Base-by-base conservation (phyloP, 2,329 filamentous ascomycete genomes). In the Colletotrichum somersetense region DNA sequence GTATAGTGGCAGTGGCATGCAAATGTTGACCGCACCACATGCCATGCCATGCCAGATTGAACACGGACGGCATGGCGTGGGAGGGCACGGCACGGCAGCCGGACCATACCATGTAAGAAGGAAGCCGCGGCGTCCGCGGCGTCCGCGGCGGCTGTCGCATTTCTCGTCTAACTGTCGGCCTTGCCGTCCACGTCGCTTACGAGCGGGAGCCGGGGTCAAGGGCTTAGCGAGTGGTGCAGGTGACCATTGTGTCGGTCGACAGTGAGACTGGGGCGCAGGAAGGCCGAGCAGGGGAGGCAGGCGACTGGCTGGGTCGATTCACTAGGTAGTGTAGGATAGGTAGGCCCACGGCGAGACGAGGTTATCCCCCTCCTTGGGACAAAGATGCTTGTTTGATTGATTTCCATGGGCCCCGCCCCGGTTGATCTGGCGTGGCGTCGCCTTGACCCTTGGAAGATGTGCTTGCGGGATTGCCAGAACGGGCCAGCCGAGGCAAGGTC, bases 291-390 rank as follows among this genome's bases (percentile, higher is more conserved):
- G 57, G 65, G 65, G 38, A n/a, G 33, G 14, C 14, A 18, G 12
- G 38, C 38, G 2, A 3, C 50, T 42, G 26, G 20, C 42, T 30
- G 48, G 53, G 62, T 57, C 44, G 48, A 33, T 58, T 69, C 56
- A 48, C 38, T 23, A 4, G 4, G 14, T 8, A 10, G 35, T 38
- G 35, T 38, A 10, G 35, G 35, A 11, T 38, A 10, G 35, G 35
- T 11, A 38, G 20, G 1, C 79, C 65, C 81, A 85, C 20, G 85
- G 78, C 3, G 85, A 85, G 1, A 85, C 86, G 1, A 85, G 83
- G 7, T 87, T 81, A 63, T 83, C 78, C 0, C 85, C 86, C 1
- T 80, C 79, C 44, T 87, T 87, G 73, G 56, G 67, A 67, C 50
- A 18, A 38, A 30, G n/a, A 63, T 63, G n/a, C 38, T 53, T n/a